Percentiles rank a stretch among this genome's conserved stretches.
Conservation (phyloP, 345 rosid genomes). For the Salix viminalis region DNA sequence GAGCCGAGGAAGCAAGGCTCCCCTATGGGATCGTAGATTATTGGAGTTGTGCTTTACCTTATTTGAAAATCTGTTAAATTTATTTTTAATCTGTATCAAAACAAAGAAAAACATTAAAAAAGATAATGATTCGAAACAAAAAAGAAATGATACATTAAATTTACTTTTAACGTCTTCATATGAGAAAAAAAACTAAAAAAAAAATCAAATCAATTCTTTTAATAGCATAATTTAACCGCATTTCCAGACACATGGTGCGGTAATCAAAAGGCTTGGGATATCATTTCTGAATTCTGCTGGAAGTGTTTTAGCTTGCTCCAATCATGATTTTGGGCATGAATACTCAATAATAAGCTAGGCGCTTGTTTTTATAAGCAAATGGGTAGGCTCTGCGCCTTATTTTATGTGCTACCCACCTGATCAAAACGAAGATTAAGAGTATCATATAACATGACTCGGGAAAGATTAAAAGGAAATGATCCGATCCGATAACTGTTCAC, state of each 20-base stretch:
- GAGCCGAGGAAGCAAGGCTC: conserved; percentile 91
- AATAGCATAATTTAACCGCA: too few relatives aligned
- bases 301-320: neutral
- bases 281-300: neutral
- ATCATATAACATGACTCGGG: neutral
- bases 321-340: neutral
- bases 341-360: neutral
- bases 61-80: too few relatives aligned
- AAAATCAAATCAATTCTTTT: too few relatives aligned
- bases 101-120: too few relatives aligned
- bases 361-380: neutral
- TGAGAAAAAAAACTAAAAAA: too few relatives aligned
- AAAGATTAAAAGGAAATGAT: neutral
- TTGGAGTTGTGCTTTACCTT: conserved; percentile 34
- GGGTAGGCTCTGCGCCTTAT: neutral
- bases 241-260: neutral
- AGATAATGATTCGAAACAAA: too few relatives aligned
- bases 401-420: neutral
- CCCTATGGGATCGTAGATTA: conserved; percentile 85
- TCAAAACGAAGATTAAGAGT: neutral
- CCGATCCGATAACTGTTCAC: neutral
- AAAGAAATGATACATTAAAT: too few relatives aligned
- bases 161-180: too few relatives aligned
- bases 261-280: neutral
- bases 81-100: too few relatives aligned